Evolutionary conservation across 495 filamentous ascomycete species (phyloP).

Genomic region (Xylaria scruposa): DNA sequence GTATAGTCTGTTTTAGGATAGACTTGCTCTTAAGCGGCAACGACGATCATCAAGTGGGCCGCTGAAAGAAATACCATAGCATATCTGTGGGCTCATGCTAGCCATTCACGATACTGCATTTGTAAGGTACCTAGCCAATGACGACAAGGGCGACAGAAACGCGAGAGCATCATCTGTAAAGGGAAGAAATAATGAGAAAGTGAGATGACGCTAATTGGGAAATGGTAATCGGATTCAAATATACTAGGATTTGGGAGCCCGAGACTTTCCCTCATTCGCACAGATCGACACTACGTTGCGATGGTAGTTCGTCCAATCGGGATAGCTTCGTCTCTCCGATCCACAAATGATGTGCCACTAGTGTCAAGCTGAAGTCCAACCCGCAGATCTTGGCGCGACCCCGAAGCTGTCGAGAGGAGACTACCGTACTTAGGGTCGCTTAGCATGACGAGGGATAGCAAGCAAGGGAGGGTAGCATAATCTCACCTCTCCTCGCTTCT

Average conservation of each 20-base stretch:
- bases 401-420: neutral
- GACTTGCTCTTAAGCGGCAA: slow-evolving; percentile 8
- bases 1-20: slow-evolving; percentile 2
- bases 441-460: slow-evolving; percentile 9
- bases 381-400: slow-evolving; percentile 20
- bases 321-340: neutral
- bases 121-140: neutral
- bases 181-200: slow-evolving; percentile 9
- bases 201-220: neutral
- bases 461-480: neutral
- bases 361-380: slow-evolving; percentile 17
- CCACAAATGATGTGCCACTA: slow-evolving; percentile 26
- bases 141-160: neutral
- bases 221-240: slow-evolving; percentile 3
- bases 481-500: neutral
- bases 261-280: slow-evolving; percentile 5
- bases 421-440: neutral
- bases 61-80: slow-evolving; percentile 18
- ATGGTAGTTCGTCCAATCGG: slow-evolving; percentile 9
- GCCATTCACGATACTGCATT: slow-evolving; percentile 10
- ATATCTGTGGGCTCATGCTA: neutral
- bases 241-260: neutral
- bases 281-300: slow-evolving; percentile 1
- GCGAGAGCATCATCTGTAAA: neutral
- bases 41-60: slow-evolving; percentile 18